Evolutionary conservation across 495 filamentous ascomycete species (phyloP).

Genomic region (Durotheca rogersii): DNA sequence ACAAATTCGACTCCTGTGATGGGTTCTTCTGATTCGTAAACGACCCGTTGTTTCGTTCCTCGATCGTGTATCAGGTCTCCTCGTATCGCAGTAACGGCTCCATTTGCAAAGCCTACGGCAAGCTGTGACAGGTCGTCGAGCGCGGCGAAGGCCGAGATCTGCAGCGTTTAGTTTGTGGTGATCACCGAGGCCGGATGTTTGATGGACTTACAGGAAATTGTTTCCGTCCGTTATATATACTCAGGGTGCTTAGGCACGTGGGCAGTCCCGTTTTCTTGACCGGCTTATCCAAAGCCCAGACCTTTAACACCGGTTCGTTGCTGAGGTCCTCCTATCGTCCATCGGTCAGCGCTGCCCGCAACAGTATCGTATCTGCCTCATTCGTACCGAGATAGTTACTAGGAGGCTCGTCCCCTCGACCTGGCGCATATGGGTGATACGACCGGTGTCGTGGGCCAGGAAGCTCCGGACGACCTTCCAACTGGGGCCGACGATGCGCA

Average conservation of each 20-base stretch:
- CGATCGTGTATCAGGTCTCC: conserved; percentile 95
- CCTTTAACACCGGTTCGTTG: conserved; percentile 85
- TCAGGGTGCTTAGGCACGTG: conserved; percentile 78
- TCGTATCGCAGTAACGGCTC: conserved; percentile 87
- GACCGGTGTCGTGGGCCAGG: conserved; percentile 72
- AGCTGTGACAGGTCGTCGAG: conserved; percentile 86
- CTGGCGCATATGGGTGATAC: conserved; percentile 95
- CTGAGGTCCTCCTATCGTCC: conserved; percentile 67
- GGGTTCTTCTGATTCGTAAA: conserved; percentile 95
- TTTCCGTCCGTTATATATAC: conserved; percentile 86
- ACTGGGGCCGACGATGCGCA: conserved; percentile 79
- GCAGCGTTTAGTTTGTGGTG: conserved; percentile 8
- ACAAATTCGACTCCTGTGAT: conserved; percentile 85
- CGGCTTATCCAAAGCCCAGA: conserved; percentile 92
- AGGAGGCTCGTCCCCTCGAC: conserved; percentile 83
- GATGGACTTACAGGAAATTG: conserved; percentile 73
- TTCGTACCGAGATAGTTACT: conserved; percentile 69
- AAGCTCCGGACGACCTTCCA: conserved; percentile 89
- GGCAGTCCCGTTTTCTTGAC: conserved; percentile 92
- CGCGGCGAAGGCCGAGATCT: conserved; percentile 89
- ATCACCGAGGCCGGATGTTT: background rate
- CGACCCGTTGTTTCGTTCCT: conserved; percentile 91
- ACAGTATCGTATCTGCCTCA: background rate
- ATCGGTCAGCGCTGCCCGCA: conserved; percentile 18
- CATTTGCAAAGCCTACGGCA: conserved; percentile 93